Base-by-base conservation (phyloP, 768 basidiomycete species). In the Tulasnella sp. region DNA sequence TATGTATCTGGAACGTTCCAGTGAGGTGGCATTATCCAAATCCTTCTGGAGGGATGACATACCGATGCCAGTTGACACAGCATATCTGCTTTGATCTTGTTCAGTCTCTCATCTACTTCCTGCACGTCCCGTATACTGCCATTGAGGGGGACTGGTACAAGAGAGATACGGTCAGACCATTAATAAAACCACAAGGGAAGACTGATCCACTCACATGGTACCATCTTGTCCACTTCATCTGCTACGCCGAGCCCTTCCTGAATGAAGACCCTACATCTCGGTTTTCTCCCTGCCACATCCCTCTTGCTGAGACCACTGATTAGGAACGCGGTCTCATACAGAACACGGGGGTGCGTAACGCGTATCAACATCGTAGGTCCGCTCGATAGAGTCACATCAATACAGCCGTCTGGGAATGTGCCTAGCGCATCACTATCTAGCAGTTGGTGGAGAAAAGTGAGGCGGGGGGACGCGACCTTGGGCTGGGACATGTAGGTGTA, bases 281-380 rank as follows among this genome's bases (percentile, higher is more conserved):
- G 87, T 54, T 80, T 83, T 24, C 84, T 75, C 42, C 86, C 88
- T 0, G 84, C 79, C 0, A 82, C 77, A 65, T 90, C 86, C 12
- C 84, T 78, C 64, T 87, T 86, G 0, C 83, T 78, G 1, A 79
- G 72, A 3, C 78, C 76, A 63, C 80, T 84, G 42, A 87, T 71
- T 3, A 88, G 77, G 67, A 83, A 88, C 0, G 80, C 81, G 3
- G 88, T 73, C 11, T 79, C 68, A 62, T 80, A 83, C 0, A 88
- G 64, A 1, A 83, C 69, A 3, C 82, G 78, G 0, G 87, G 85
- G 63, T 87, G 85, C 5, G 85, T 87, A 10, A 49, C 48, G 2
- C 76, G 75, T 43, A 79, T 79, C 4, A 87, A 65, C 0, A 87
- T 70, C 2, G 82, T 73, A 12, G 73, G 73, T 2, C 74, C 69